Percentiles rank a stretch among this genome's conserved stretches.
These are phyloP conservation scores for Mitragyna speciosa DNA, from an alignment of 257 asterid genomes.

Conservation along the genomic window DNA sequence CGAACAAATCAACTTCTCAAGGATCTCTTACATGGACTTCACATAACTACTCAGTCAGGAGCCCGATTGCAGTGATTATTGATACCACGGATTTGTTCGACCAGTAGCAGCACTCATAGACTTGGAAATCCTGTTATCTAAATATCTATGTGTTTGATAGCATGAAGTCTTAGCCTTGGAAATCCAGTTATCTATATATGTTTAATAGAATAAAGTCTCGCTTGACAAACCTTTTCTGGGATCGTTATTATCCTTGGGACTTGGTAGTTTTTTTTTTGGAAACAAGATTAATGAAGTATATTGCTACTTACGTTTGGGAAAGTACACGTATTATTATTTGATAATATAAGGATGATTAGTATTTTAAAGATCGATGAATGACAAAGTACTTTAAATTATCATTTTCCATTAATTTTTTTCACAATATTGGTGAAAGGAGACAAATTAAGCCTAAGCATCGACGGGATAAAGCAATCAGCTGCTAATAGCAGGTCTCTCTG, in stretches of 20 bases:
- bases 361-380: no score
- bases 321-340: no score
- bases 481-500: no score
- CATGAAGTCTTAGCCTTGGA: no score
- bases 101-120: not conserved
- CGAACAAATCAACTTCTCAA: not conserved
- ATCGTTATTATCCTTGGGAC: not conserved
- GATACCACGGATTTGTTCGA: not conserved
- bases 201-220: not conserved
- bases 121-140: not conserved
- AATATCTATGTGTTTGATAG: no score
- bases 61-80: not conserved
- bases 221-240: not conserved
- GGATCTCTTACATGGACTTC: conserved; percentile 25
- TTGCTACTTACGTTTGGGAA: no score
- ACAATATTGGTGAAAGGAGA: no score
- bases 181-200: not conserved
- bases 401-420: no score
- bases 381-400: no score
- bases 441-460: no score
- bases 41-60: conserved; percentile 14
- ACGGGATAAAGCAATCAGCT: no score
- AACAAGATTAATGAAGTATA: not conserved
- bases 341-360: no score
- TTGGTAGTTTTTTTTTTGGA: not conserved